Evolutionary conservation across 225 moss, liverwort and hornwort species (phyloP), one percentile per base, ranked within the genome.

Genomic region (Physcomitrium patens): DNA sequence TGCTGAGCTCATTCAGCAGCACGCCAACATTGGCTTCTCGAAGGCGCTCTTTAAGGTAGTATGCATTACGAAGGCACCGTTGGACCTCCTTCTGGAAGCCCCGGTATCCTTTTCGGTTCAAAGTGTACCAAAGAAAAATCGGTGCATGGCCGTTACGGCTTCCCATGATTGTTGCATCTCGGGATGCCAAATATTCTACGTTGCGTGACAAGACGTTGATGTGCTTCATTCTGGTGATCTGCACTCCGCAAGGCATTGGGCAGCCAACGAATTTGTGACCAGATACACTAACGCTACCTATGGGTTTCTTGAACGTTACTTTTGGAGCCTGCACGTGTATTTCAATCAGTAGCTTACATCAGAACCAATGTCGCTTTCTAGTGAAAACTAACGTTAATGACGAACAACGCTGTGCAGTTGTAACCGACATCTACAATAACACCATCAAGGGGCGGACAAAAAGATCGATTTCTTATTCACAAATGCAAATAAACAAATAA

Each of bases 171-270:
- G 87, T 89, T 54, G 89, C 86, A 70, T 87, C 85, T 67, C 85
- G 73, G 7, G 86, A 88, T 70, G 85, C 83, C 59, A 88, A 49
- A 64, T 88, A 85, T 63, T 91, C 87, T 43, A 88, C 87, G 68
- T 91, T 87, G 2, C 63, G 84, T 14, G 86, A 89, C 24, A 90
- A 60, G 13, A 42, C 49, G 19, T 85, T 77, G 14, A 87, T 87
- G 37, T 86, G 82, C 63, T 86, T 72, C 77, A 84, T 71, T 26
- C 93, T 85, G 1, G 87, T 89, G 31, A 91, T 91, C 68, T 87
- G 91, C 28, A 89, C 79, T 9, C 89, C 92, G 68, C 90, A 89
- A 15, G 92, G 90, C 88, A 84, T 89, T 15, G 85, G 92, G 73
- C 88, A 94, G 10, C 86, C 86, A 17, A 87, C 60, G 61, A 84